phyloP scores from a whole-genome alignment of 805 yeast species.

The Hanseniaspora nectarophila region DNA sequence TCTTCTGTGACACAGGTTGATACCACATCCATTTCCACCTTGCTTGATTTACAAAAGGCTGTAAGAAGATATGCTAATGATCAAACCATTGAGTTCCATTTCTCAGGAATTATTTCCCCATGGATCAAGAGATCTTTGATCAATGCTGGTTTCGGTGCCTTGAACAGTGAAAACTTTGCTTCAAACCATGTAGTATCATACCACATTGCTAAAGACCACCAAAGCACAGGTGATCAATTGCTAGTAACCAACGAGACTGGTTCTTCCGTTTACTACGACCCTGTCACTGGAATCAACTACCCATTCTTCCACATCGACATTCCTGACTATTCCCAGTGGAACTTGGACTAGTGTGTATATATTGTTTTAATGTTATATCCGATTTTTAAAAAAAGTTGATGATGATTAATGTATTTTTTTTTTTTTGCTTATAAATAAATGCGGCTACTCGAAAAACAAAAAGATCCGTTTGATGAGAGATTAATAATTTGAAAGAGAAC shows the following conservation, averaged over 20 bases:
- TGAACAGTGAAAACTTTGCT: slow-evolving; percentile 31
- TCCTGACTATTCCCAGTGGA: slow-evolving; percentile 29
- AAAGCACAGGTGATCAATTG: slow-evolving; percentile 14
- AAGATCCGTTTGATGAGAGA: too few relatives aligned
- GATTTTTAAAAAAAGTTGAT: too few relatives aligned
- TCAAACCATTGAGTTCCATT: slow-evolving; percentile 78
- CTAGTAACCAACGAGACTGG: slow-evolving; percentile 9
- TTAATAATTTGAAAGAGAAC: too few relatives aligned
- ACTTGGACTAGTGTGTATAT: slow-evolving; percentile 15
- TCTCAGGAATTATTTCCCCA: slow-evolving; percentile 70
- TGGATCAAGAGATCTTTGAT: slow-evolving; percentile 75
- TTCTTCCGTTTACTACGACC: slow-evolving; percentile 17
- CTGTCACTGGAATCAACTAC: slow-evolving; percentile 26
- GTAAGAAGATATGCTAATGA: slow-evolving; percentile 57
- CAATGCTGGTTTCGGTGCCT: slow-evolving; percentile 65
- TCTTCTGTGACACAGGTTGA: slow-evolving; percentile 65
- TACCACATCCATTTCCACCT: slow-evolving; percentile 64
- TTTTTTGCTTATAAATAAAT: too few relatives aligned
- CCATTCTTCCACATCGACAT: slow-evolving; percentile 30
- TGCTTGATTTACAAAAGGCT: slow-evolving; percentile 65
- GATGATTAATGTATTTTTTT: too few relatives aligned
- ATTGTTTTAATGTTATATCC: neutral
- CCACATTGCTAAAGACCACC: slow-evolving; percentile 22
- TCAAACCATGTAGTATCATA: slow-evolving; percentile 26
- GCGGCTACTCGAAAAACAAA: too few relatives aligned